These are phyloP conservation scores for Cladosporium sp. DNA, from an alignment of 2,329 filamentous ascomycete genomes.

Conservation along the genomic window DNA sequence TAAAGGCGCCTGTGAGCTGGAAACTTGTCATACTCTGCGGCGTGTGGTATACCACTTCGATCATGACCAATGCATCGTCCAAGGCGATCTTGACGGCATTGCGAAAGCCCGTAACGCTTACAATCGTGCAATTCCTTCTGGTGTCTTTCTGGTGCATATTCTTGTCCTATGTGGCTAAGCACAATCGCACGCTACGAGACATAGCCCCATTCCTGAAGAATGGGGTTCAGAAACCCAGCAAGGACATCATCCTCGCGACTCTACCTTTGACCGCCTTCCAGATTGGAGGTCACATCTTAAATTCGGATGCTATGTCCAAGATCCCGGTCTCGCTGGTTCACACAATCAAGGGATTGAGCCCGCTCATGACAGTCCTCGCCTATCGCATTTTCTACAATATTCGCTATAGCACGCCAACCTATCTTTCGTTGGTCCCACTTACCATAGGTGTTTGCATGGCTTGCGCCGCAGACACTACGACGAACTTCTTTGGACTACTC, in stretches of 20 bases:
- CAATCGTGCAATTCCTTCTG: slow-evolving; percentile 87
- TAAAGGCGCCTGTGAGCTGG: slow-evolving; percentile 84
- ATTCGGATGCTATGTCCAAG: slow-evolving; percentile 86
- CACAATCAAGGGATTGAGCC: slow-evolving; percentile 96
- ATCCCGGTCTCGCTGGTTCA: slow-evolving; percentile 97
- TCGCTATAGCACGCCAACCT: slow-evolving; percentile 80
- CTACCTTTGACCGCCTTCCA: slow-evolving; percentile 91
- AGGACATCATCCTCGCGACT: slow-evolving; percentile 78
- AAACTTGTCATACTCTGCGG: slow-evolving; percentile 82
- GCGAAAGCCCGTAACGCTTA: slow-evolving; percentile 85
- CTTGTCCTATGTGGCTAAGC: slow-evolving; percentile 68
- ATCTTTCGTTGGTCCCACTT: slow-evolving; percentile 69
- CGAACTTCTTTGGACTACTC: slow-evolving; percentile 83
- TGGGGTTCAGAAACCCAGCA: slow-evolving; percentile 74
- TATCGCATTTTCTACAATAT: slow-evolving; percentile 89
- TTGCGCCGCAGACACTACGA: slow-evolving; percentile 87
- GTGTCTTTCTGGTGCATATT: slow-evolving; percentile 84
- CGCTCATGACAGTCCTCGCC: slow-evolving; percentile 88
- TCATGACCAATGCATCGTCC: slow-evolving; percentile 93
- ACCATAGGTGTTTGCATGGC: slow-evolving; percentile 94
- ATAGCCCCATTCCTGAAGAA: slow-evolving; percentile 75
- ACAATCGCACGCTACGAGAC: slow-evolving; percentile 67
- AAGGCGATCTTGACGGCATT: slow-evolving; percentile 94
- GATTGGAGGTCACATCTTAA: slow-evolving; percentile 87
- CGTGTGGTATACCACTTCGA: slow-evolving; percentile 92